Evolutionary conservation across 306 rosid genomes (phyloP).

Genomic region (Sophora flavescens): DNA sequence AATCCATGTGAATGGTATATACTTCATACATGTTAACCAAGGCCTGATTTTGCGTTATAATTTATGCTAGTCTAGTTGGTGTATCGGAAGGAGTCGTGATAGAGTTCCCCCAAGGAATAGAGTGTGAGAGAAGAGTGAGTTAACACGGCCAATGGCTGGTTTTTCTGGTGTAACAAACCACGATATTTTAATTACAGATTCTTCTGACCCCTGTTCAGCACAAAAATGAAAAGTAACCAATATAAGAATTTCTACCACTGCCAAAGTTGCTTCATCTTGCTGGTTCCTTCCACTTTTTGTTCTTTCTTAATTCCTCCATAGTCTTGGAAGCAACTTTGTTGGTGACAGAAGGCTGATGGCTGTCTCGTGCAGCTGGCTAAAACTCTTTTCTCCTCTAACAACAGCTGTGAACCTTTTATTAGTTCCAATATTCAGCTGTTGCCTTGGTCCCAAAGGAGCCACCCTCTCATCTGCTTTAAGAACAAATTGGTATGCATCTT

Average conservation of each 20-base stretch:
- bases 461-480: neutral
- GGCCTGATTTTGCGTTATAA: slow-evolving; percentile 7
- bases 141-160: too few relatives aligned
- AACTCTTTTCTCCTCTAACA: neutral
- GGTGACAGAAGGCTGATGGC: neutral
- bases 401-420: neutral
- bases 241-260: neutral
- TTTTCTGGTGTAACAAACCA: too few relatives aligned
- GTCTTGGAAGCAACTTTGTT: neutral
- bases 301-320: neutral
- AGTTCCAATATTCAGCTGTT: neutral
- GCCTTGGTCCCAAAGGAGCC: neutral
- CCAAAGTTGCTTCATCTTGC: neutral
- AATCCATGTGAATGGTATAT: neutral
- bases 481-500: neutral
- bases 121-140: too few relatives aligned
- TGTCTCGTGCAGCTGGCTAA: neutral
- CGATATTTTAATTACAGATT: too few relatives aligned
- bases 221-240: too few relatives aligned
- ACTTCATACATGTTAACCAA: neutral
- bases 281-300: neutral
- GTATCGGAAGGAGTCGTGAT: too few relatives aligned
- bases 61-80: neutral
- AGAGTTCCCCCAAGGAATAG: too few relatives aligned
- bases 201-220: neutral